Evolutionary conservation across 2,329 filamentous ascomycete species (phyloP).

Genomic region (Daldinia eschscholtzii): DNA sequence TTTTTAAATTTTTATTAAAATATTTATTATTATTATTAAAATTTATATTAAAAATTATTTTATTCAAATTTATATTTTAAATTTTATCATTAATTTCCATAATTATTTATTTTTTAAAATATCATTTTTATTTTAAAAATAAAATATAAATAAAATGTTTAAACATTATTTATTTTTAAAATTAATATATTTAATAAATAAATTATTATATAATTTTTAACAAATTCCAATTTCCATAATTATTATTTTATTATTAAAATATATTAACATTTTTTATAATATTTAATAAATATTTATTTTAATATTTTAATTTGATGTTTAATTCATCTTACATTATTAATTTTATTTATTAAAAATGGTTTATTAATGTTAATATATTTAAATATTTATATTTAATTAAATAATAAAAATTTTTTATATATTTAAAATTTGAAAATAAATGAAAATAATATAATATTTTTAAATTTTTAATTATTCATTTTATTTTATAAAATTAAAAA

Average conservation of each 20-base stretch:
- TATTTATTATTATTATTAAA: not conserved
- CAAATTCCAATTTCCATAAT: not conserved
- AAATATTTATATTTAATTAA: not conserved
- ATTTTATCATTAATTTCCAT: not conserved
- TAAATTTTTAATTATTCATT: not conserved
- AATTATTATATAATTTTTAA: not conserved
- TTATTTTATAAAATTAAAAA: conserved; percentile 2
- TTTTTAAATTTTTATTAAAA: not conserved
- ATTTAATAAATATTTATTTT: not conserved
- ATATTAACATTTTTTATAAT: not conserved
- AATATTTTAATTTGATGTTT: not conserved
- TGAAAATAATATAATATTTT: not conserved
- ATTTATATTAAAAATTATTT: not conserved
- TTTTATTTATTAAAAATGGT: not conserved
- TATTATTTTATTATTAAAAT: not conserved
- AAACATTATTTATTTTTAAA: not conserved
- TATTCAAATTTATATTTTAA: not conserved
- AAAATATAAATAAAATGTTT: not conserved
- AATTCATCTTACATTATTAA: not conserved
- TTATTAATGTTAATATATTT: not conserved
- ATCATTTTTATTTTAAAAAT: not conserved
- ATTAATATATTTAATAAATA: not conserved
- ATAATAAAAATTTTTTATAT: not conserved
- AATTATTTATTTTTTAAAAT: not conserved
- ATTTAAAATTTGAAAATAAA: conserved; percentile 1